These are phyloP conservation scores for Cercospora zeina DNA, from an alignment of 2,329 filamentous ascomycete genomes.

Conservation along the genomic window DNA sequence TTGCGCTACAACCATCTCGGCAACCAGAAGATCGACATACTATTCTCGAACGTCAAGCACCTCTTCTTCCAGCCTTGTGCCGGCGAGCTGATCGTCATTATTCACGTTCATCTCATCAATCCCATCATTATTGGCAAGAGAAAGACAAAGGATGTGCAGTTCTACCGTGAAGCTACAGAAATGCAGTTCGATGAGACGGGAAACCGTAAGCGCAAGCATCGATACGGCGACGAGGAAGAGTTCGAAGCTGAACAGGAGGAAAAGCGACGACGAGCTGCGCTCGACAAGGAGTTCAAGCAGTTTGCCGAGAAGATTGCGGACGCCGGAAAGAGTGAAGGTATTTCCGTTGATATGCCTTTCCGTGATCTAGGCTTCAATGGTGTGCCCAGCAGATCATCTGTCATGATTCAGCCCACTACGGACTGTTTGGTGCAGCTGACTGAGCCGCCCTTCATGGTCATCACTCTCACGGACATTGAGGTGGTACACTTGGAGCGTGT, in stretches of 20 bases:
- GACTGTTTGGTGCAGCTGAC: constrained; percentile 97
- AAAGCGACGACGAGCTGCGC: constrained; percentile 80
- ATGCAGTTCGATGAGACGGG: constrained; percentile 99
- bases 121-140: constrained; percentile 98
- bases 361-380: constrained; percentile 95
- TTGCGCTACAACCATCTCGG: constrained; percentile 82
- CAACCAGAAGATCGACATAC: constrained; percentile 85
- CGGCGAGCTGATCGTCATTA: constrained; percentile 94
- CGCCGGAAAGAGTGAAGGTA: constrained; percentile 83
- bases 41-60: constrained; percentile 98
- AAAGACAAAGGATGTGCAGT: constrained; percentile 98
- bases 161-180: constrained; percentile 95
- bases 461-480: constrained; percentile 94
- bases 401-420: constrained; percentile 92
- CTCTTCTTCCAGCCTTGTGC: constrained; percentile 98
- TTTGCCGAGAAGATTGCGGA: constrained; percentile 98
- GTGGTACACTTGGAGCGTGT: constrained; percentile 95
- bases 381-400: constrained; percentile 92
- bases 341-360: constrained; percentile 95
- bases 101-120: constrained; percentile 96
- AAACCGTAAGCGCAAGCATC: constrained; percentile 95
- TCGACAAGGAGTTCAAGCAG: constrained; percentile 92
- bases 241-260: constrained; percentile 99
- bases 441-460: constrained; percentile 92
- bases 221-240: constrained; percentile 96